Base-by-base conservation (phyloP, 805 yeast species). In the Candida piceae region DNA sequence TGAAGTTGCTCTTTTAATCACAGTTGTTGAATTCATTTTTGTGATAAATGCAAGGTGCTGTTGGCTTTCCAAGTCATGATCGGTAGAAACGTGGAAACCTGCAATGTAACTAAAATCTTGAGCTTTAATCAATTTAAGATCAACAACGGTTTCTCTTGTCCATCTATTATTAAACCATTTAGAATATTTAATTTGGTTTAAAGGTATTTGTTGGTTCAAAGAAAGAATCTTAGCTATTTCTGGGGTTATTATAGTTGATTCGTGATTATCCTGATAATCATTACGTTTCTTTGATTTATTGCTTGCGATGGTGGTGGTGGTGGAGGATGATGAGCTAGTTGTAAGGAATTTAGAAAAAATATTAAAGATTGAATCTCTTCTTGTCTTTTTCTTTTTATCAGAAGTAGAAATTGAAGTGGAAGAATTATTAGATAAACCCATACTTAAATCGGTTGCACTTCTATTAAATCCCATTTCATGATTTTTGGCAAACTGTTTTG, bases 141-240 rank as follows among this genome's bases (percentile, higher is more conserved):
- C 42, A 12, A 48, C 47, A 7, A 17, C 24, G 3, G 34, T 27
- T 6, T 39, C 30, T 12, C 41, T 45, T 2, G 55, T 33, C 66
- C 67, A 62, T n/a, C 38, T 37, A n/a, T 42, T 32, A 10, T 30
- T 30, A 10, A 13, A 26, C 64, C 65, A 60, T 29, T 36, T 40
- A 6, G 58, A 54, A 22, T 50, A 39, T 29, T 48, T 48, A 2
- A 56, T 53, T 16, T 44, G 40, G 31, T 54, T 53, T 18, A 49
- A 33, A 16, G 41, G 46, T 20, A 46, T 31, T 9, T 45, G 48
- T n/a, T 32, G 42, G 16, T 40, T 29, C 10, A 38, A 32, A n/a
- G 23, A 17, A 12, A 49, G 29, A 11, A 48, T 36, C 2, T 20
- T 4, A 7, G 40, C 42, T 7, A 34, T 7, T 27, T 40, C 37